These are phyloP conservation scores for Diaporthe sp. DNA, from an alignment of 2,329 filamentous ascomycete species.

Conservation along the genomic window DNA sequence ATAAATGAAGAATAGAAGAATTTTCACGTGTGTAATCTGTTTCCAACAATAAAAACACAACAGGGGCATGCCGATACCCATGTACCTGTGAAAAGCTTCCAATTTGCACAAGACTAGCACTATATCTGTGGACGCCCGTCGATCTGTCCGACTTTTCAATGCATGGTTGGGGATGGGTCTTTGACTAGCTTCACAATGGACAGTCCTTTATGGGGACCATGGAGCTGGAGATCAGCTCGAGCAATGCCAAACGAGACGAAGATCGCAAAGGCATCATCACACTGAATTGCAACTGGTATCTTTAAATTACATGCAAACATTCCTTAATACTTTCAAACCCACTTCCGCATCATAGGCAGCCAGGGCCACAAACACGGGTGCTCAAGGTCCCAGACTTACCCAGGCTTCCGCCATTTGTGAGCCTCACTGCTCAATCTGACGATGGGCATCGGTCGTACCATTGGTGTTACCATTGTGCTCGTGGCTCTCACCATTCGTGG, in stretches of 20 bases:
- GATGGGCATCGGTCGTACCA: slow-evolving; percentile 18
- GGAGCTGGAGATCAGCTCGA: not conserved
- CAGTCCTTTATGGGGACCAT: too few relatives aligned
- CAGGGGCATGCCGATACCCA: too few relatives aligned
- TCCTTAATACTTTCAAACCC: not conserved
- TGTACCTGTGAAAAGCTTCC: not conserved
- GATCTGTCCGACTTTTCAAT: not conserved
- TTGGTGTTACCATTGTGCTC: not conserved
- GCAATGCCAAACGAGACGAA: not conserved
- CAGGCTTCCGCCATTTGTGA: slow-evolving; percentile 18
- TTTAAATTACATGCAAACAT: not conserved
- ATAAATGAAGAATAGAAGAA: not conserved
- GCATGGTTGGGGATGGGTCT: too few relatives aligned
- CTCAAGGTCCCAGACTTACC: not conserved
- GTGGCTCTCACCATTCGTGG: not conserved
- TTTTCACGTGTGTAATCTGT: not conserved
- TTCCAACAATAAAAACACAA: too few relatives aligned
- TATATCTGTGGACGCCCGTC: not conserved
- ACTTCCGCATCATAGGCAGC: not conserved
- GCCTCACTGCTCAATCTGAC: slow-evolving; percentile 28
- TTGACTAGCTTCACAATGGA: too few relatives aligned
- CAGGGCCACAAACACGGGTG: not conserved
- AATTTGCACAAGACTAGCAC: not conserved
- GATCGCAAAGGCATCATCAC: not conserved
- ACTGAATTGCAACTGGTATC: not conserved